Conservation (phyloP, 2,329 filamentous ascomycete species). For the Xylariaceae sp. region DNA sequence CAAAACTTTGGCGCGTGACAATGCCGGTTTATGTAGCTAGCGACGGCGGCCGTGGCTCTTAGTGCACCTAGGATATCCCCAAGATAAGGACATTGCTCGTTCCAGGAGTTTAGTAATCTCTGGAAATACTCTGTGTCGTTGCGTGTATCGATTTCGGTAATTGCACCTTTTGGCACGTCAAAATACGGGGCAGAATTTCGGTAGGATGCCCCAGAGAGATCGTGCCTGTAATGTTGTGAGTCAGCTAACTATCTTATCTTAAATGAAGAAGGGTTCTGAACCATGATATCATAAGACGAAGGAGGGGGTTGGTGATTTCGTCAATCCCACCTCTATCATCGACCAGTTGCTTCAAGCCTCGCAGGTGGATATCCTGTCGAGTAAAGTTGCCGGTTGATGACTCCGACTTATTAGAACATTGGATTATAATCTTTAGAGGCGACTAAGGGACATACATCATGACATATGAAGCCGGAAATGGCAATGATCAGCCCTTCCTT, state of each 20-base stretch:
- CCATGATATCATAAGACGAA: conserved; percentile 39
- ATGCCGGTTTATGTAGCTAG: conserved; percentile 36
- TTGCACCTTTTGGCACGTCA: conserved; percentile 26
- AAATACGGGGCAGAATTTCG: conserved; percentile 34
- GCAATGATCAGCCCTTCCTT: conserved; percentile 36
- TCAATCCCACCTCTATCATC: conserved; percentile 35
- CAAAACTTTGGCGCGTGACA: conserved; percentile 29
- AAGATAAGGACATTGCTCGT: conserved; percentile 29
- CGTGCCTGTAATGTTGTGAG: conserved; percentile 28
- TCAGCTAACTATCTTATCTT: not conserved
- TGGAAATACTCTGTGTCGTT: conserved; percentile 31
- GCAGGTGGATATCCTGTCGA: conserved; percentile 34
- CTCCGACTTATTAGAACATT: conserved; percentile 14
- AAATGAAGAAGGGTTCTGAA: conserved; percentile 8
- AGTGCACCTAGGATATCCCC: conserved; percentile 36
- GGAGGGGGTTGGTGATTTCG: conserved; percentile 30
- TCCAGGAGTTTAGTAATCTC: conserved; percentile 31
- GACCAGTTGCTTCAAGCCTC: conserved; percentile 35
- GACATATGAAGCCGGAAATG: conserved; percentile 36
- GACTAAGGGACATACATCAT: conserved; percentile 28
- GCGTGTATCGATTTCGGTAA: conserved; percentile 29
- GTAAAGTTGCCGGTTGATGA: conserved; percentile 34
- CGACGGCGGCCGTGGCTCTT: conserved; percentile 34
- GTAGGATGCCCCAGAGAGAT: conserved; percentile 36
- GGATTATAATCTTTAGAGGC: not conserved